Percentiles rank a stretch among this genome's conserved stretches.
phyloP scores from a whole-genome alignment of 2,329 filamentous ascomycete species.

The Calonectria hongkongensis region DNA sequence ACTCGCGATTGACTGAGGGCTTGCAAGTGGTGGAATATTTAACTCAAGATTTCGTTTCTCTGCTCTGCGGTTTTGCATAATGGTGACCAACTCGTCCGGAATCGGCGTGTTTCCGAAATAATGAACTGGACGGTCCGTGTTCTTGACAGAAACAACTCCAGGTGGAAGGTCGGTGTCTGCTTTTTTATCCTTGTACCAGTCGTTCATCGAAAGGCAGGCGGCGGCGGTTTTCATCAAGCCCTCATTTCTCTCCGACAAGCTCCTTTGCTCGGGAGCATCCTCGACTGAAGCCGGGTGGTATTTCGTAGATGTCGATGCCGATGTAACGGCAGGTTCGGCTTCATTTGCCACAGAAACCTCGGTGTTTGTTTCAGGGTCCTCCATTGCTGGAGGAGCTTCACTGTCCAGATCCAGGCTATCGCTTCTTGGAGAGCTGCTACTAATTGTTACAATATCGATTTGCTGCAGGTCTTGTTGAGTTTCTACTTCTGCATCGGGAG shows the following conservation, averaged over 20 bases:
- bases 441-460: background rate
- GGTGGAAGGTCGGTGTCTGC: background rate
- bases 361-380: background rate
- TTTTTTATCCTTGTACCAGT: background rate
- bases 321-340: background rate
- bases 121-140: background rate
- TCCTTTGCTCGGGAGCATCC: background rate
- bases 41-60: background rate
- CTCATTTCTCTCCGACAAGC: background rate
- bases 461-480: background rate
- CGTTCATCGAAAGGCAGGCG: background rate
- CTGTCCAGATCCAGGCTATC: background rate
- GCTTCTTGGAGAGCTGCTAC: slow-evolving; percentile 1
- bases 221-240: background rate
- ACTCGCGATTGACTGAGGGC: background rate
- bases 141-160: background rate
- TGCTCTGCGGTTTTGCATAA: background rate
- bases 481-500: background rate
- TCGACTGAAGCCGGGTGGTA: background rate
- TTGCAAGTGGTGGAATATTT: too few relatives aligned
- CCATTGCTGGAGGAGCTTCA: background rate
- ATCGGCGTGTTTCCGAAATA: background rate
- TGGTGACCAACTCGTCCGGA: background rate
- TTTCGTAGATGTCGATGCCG: too few relatives aligned
- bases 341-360: background rate